Conservation (phyloP, 1,284 basidiomycete species). For the Phylloboletellus chloephorus region DNA sequence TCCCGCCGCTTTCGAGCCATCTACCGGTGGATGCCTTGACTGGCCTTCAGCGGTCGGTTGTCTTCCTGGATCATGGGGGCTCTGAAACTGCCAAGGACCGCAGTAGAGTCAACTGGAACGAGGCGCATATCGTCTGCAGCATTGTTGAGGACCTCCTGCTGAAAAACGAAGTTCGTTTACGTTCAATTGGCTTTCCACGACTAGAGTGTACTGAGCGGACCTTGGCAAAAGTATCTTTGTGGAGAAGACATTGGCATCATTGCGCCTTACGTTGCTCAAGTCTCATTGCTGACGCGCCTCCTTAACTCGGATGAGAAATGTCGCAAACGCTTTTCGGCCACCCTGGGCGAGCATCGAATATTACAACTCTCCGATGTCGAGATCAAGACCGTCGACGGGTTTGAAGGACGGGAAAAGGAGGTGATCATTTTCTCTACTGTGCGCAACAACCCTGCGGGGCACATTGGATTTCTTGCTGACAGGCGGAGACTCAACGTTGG, state of each 20-base stretch:
- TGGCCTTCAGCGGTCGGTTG: conserved; percentile 48
- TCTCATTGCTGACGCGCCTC: conserved; percentile 60
- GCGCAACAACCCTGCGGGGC: conserved; percentile 66
- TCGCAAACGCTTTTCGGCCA: conserved; percentile 46
- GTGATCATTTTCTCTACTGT: conserved; percentile 90
- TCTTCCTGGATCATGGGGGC: conserved; percentile 75
- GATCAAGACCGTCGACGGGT: conserved; percentile 88
- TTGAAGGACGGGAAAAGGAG: conserved; percentile 90
- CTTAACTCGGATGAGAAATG: conserved; percentile 52
- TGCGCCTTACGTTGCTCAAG: conserved; percentile 82
- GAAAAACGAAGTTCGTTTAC: conserved; percentile 58
- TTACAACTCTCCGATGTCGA: conserved; percentile 64
- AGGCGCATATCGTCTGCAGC: conserved; percentile 72
- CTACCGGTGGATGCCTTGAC: conserved; percentile 34
- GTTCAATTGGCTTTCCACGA: conserved; percentile 7
- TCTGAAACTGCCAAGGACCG: conserved; percentile 61
- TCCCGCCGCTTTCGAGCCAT: conserved; percentile 57
- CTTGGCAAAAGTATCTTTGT: conserved; percentile 44
- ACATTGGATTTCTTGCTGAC: conserved; percentile 90
- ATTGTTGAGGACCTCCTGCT: conserved; percentile 74
- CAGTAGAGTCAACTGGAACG: conserved; percentile 69
- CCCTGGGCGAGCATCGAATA: conserved; percentile 61
- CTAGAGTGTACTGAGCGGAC: conserved; percentile 15
- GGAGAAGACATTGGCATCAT: conserved; percentile 83
- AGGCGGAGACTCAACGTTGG: conserved; percentile 83